Base-by-base conservation (phyloP, 2,329 filamentous ascomycete genomes). In the Fusarium odoratissimum region DNA sequence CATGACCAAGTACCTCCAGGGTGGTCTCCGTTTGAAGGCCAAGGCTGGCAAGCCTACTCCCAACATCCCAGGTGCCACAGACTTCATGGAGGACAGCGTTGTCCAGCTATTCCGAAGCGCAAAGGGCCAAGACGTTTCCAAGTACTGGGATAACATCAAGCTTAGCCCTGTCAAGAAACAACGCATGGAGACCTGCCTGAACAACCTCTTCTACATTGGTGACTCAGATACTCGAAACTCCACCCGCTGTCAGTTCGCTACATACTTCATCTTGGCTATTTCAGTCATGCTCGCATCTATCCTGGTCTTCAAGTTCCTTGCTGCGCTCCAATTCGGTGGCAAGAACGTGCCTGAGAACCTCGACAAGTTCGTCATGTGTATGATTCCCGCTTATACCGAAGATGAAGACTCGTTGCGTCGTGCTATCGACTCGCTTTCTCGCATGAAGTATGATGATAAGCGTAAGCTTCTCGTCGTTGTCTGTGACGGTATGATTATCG, bases 401-500 rank as follows among this genome's bases (percentile, higher is more conserved):
- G 96, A 98, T 80, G 97, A 99, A 82, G 97, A 99, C 1, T 98
- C 95, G 40, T 88, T 99, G 31, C 94, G 96, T 61, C 95, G 95
- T 86, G 96, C 96, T 66, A 97, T 99, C 77, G 96, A 99, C 81
- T 99, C 96, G 1, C 93, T 94, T 66, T 95, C 96, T 33, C 90
- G 95, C 69, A 98, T 98, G 95, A 91, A 91, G 75, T 99, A 99
- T 80, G 96, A 99, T 78, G 95, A 99, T 81, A 99, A 99, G 86
- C 94, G 96, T 79, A 99, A 99, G 86, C 88, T 99, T 17, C 86
- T 99, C 31, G 91, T 97, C 74, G 88, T 99, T 69, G 87, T 99
- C 72, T 99, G 96, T 79, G 96, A 99, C 79, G 96, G 96, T 83
- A 98, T 99, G 95, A 99, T 99, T 86, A 97, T 99, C 74, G 96